Conservation (phyloP, 2,329 filamentous ascomycete genomes). For the Colletotrichum orbiculare region DNA sequence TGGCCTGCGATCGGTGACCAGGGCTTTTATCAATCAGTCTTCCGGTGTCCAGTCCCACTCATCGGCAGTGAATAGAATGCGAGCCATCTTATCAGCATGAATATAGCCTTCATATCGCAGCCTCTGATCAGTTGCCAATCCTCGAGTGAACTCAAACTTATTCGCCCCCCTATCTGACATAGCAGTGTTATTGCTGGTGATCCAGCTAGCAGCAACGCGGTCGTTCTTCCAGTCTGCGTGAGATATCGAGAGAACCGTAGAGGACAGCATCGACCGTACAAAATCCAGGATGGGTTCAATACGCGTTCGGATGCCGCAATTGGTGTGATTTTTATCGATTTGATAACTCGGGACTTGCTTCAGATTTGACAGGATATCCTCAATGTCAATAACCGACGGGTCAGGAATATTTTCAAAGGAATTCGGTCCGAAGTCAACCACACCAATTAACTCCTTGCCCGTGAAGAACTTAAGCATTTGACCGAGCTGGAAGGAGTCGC, state of each 20-base stretch:
- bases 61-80: constrained; percentile 64
- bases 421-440: constrained; percentile 65
- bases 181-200: constrained; percentile 35
- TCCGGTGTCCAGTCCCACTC: constrained; percentile 72
- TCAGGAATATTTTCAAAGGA: constrained; percentile 59
- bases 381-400: constrained; percentile 69
- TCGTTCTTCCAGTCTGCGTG: constrained; percentile 59
- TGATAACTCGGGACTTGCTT: constrained; percentile 78
- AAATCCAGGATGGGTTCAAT: constrained; percentile 75
- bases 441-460: constrained; percentile 68
- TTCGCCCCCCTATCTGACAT: constrained; percentile 19
- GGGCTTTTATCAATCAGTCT: constrained; percentile 18
- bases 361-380: constrained; percentile 68
- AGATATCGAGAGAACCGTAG: constrained; percentile 56
- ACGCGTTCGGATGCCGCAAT: constrained; percentile 76
- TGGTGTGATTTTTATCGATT: constrained; percentile 77
- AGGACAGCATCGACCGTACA: constrained; percentile 66
- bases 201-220: constrained; percentile 55
- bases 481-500: constrained; percentile 82
- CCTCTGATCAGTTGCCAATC: constrained; percentile 61
- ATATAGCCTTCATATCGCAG: constrained; percentile 61
- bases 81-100: constrained; percentile 62
- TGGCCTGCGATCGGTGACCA: too few species aligned
- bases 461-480: constrained; percentile 80
- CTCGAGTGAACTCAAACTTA: constrained; percentile 62